Conservation (phyloP, 306 rosid species). For the Acmispon strigosus region DNA sequence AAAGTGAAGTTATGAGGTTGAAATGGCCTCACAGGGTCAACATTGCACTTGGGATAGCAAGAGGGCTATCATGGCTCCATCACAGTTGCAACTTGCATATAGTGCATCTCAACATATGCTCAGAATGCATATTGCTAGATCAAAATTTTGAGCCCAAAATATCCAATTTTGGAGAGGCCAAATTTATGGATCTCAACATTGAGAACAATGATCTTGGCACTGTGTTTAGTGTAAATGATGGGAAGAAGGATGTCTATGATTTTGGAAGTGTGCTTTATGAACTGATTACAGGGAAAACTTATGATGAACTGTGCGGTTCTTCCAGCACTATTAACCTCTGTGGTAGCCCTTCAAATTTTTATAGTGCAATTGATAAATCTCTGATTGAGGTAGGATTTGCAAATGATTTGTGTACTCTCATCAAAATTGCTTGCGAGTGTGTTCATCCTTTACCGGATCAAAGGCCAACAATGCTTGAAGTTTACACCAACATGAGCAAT, state of each 20-base stretch:
- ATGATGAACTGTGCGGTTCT: neutral
- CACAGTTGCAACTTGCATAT: neutral
- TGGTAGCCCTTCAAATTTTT: neutral
- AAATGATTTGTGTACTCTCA: constrained; percentile 9
- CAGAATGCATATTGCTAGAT: constrained; percentile 22
- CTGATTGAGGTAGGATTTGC: constrained; percentile 19
- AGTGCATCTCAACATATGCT: constrained; percentile 19
- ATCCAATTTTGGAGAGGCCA: constrained; percentile 29
- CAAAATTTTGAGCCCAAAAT: constrained; percentile 32
- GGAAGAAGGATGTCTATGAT: constrained; percentile 35
- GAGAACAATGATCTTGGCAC: neutral
- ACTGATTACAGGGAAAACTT: constrained; percentile 19
- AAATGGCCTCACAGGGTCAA: constrained; percentile 11
- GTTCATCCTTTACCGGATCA: constrained; percentile 10
- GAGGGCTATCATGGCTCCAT: constrained; percentile 36
- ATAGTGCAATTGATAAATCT: constrained; percentile 12
- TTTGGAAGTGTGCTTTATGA: constrained; percentile 38
- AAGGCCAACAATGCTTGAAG: constrained; percentile 37
- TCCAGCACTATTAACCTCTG: neutral
- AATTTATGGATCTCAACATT: neutral
- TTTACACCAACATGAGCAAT: constrained; percentile 14
- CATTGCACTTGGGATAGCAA: constrained; percentile 35
- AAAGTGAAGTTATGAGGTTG: neutral
- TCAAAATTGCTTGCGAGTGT: constrained; percentile 28
- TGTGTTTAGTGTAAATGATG: neutral